Base-by-base conservation (phyloP, 2,329 filamentous ascomycete species). In the Cytospora paraplurivora region DNA sequence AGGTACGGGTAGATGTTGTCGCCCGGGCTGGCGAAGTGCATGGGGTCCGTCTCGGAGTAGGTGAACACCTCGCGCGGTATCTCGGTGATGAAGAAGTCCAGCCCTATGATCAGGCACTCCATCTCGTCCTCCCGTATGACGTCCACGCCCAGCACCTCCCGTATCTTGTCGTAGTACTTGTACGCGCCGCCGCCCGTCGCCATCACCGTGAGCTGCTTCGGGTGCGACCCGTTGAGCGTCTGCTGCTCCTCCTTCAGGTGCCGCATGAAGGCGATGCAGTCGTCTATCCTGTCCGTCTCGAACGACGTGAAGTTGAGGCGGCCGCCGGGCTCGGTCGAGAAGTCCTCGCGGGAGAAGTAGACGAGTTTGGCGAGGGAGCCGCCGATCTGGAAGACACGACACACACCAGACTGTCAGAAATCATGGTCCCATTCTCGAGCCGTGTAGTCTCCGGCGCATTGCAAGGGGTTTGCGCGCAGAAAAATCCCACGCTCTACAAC, bases 71-170 rank as follows among this genome's bases (percentile, higher is more conserved):
- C 95, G 69, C 90, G 88, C 21, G 95, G 95, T 65, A 99, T 98
- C 75, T 98, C 93, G 68, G 92, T 96, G 73, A 98, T 98, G 82
- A 99, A 98, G 79, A 98, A 99, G 75, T 99, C 95, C 51, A 99
- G 87, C 13, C 94, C 93, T 72, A 95, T 95, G 68, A 99, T 99
- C 64, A 99, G 79, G 74, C 95, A 99, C 76, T 97, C 93, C 95
- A 99, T 99, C 78, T 99, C 95, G 72, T 99, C 95, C 76, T 98
- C 95, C 51, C 93, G 84, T 71, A 93, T 81, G 21, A 99, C 93
- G 73, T 97, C 90, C 1, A 97, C 91, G 15, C 91, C 91, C 57
- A 99, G 79, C 5, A 89, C 87, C 67, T 94, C 86, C 72, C 88
- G 88, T 70, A 99, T 92, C 76, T 88, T 89, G 75, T 98, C 93